These are phyloP conservation scores for Herpetomonas samuelpessoai DNA, from an alignment of 208 protist species.

Conservation along the genomic window DNA sequence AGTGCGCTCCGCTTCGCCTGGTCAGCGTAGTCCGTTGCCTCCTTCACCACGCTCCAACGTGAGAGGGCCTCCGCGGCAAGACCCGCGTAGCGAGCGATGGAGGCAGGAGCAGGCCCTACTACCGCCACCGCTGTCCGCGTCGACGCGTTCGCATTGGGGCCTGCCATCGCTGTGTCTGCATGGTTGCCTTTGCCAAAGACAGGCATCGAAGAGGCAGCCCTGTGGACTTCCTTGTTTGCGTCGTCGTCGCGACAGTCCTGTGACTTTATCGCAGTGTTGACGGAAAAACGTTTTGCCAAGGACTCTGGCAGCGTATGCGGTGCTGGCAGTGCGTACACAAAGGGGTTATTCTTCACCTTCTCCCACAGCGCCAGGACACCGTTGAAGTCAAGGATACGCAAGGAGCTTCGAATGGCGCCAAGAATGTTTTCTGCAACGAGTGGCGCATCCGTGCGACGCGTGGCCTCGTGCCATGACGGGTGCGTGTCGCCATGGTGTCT, in stretches of 20 bases:
- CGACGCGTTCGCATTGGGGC: not conserved
- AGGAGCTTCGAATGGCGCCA: conserved; percentile 77
- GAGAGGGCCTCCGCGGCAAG: conserved; percentile 68
- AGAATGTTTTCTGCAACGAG: conserved; percentile 19
- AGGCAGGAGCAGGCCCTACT: conserved; percentile 2
- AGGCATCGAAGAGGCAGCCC: no score
- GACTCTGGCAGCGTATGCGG: no score
- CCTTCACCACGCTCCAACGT: conserved; percentile 67
- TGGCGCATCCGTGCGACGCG: not conserved
- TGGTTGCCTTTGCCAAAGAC: no score
- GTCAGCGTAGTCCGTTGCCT: conserved; percentile 23
- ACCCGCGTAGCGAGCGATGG: conserved; percentile 55
- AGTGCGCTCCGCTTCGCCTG: not conserved
- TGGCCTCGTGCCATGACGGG: not conserved
- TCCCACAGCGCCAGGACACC: conserved; percentile 66
- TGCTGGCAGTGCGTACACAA: not conserved
- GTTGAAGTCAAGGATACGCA: conserved; percentile 65
- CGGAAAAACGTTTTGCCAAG: no score
- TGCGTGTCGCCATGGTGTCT: no score
- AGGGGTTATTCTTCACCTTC: conserved; percentile 4
- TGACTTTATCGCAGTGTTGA: no score
- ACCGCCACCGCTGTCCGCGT: not conserved
- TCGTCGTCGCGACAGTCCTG: not conserved
- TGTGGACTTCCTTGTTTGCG: not conserved
- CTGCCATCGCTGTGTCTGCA: not conserved